Conservation (phyloP, 805 yeast genomes). For the Nakazawaea wyomingensis region DNA sequence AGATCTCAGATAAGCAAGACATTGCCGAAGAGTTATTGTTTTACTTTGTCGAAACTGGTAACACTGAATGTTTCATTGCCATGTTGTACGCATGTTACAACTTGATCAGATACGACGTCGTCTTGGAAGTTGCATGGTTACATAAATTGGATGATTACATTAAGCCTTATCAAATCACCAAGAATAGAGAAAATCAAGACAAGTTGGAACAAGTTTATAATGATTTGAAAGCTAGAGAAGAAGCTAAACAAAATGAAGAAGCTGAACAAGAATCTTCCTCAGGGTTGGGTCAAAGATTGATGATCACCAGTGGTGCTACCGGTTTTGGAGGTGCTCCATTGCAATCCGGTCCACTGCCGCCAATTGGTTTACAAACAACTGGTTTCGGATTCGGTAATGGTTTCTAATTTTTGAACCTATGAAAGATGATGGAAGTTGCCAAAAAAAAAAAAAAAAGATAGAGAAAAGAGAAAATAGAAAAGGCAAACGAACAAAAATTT, state of each 20-base stretch:
- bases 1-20: constrained; percentile 69
- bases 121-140: constrained; percentile 88
- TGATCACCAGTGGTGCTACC: constrained; percentile 83
- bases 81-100: constrained; percentile 83
- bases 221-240: constrained; percentile 68
- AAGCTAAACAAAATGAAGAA: constrained; percentile 41
- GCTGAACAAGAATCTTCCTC: constrained; percentile 41
- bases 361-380: constrained; percentile 63
- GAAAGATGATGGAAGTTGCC: too few relatives aligned
- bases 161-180: constrained; percentile 87
- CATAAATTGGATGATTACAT: constrained; percentile 77
- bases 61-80: constrained; percentile 92
- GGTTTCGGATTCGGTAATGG: constrained; percentile 68
- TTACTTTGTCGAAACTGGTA: constrained; percentile 95
- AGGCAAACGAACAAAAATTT: too few relatives aligned
- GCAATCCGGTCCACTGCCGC: constrained; percentile 21
- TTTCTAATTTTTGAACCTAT: constrained; percentile 22
- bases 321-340: constrained; percentile 27
- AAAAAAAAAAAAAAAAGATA: too few relatives aligned
- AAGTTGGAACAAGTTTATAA: constrained; percentile 58
- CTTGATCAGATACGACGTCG: constrained; percentile 73
- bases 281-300: constrained; percentile 59
- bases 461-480: too few relatives aligned
- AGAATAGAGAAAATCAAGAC: constrained; percentile 73
- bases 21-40: constrained; percentile 84